These are phyloP conservation scores for Penicillium crystallinum DNA, from an alignment of 495 filamentous ascomycete genomes.

Conservation along the genomic window DNA sequence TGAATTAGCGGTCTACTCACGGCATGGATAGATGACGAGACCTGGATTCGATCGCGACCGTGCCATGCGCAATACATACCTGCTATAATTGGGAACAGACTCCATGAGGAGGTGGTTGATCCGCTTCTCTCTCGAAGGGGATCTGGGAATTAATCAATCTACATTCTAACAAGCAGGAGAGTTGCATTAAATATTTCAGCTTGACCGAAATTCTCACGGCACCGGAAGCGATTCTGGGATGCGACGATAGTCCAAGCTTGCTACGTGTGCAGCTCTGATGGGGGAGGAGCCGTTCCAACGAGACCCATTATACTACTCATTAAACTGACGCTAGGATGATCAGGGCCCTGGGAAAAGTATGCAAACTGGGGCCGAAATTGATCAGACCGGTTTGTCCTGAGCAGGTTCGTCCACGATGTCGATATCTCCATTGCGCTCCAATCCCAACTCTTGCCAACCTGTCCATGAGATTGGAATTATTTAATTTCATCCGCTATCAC, in stretches of 20 bases:
- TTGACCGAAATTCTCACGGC: constrained; percentile 1
- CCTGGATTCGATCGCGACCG: not conserved
- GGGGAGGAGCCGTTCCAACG: not conserved
- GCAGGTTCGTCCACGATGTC: not conserved
- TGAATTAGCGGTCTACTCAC: not conserved
- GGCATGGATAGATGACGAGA: not conserved
- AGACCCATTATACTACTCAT: not conserved
- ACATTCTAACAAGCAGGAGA: not conserved
- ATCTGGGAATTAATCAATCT: not conserved
- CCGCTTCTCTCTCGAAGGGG: not conserved
- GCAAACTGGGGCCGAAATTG: not conserved
- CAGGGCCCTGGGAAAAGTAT: not conserved
- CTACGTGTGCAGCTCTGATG: constrained; percentile 37
- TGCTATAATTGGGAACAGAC: constrained; percentile 26
- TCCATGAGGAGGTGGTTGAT: constrained; percentile 25
- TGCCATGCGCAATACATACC: constrained; percentile 21
- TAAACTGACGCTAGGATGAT: not conserved
- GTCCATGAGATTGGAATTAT: not conserved
- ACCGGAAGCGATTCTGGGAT: constrained; percentile 21
- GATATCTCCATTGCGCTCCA: not conserved
- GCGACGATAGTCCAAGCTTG: constrained; percentile 13
- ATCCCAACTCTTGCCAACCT: not conserved
- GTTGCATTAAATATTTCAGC: constrained; percentile 10
- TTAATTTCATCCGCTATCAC: not conserved
- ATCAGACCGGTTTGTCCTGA: not conserved